Percentiles rank a stretch among this genome's conserved stretches.
Evolutionary conservation across 352 stramenopile genomes (phyloP).

Genomic region (Phytophthora vignae): DNA sequence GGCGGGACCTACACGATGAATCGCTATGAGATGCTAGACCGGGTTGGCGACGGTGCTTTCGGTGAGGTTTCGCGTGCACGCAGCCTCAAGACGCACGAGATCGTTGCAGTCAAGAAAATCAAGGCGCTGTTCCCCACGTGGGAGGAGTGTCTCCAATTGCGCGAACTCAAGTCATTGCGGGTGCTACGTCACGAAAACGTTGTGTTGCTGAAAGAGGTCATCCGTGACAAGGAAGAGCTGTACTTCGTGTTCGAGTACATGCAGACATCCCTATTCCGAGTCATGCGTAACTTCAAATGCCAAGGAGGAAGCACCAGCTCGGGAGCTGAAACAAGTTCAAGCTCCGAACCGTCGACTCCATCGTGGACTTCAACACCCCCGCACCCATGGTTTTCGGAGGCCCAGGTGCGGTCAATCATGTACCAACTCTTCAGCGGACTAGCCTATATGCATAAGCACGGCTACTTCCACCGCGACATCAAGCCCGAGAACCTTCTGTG

Average conservation of each 20-base stretch:
- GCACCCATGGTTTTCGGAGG: conserved; percentile 58
- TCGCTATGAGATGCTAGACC: conserved; percentile 92
- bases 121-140: conserved; percentile 83
- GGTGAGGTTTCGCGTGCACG: conserved; percentile 93
- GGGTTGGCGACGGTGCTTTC: conserved; percentile 94
- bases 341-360: conserved; percentile 14
- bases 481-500: conserved; percentile 84
- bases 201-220: conserved; percentile 86
- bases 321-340: conserved; percentile 45
- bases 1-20: conserved; percentile 63
- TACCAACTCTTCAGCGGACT: conserved; percentile 81
- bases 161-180: conserved; percentile 81
- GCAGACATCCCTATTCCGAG: conserved; percentile 80
- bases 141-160: conserved; percentile 85
- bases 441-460: conserved; percentile 86
- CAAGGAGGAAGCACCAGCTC: conserved; percentile 16
- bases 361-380: conserved; percentile 14
- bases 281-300: conserved; percentile 59
- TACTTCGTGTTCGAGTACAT: conserved; percentile 93
- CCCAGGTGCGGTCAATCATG: conserved; percentile 80
- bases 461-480: conserved; percentile 86
- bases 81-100: conserved; percentile 91
- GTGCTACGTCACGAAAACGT: conserved; percentile 86
- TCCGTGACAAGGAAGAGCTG: conserved; percentile 87
- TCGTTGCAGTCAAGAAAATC: conserved; percentile 90